Evolutionary conservation across 495 filamentous ascomycete genomes (phyloP).

Genomic region (Parmelia sp.): DNA sequence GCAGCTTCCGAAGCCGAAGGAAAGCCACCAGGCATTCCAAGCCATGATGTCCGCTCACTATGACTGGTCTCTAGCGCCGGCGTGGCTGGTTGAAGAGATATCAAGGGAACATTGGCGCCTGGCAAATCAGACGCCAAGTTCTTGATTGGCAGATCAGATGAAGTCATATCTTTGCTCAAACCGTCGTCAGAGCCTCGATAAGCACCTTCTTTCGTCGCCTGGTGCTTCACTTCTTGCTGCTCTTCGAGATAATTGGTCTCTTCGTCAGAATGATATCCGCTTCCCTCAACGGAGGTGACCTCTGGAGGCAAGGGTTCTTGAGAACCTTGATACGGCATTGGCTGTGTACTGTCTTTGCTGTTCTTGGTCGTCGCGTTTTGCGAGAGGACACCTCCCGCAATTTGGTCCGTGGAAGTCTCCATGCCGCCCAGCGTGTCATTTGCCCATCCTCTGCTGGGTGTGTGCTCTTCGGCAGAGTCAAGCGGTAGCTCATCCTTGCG

Average conservation of each 20-base stretch:
- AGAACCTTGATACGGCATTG: constrained; percentile 24
- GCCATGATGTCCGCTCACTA: constrained; percentile 28
- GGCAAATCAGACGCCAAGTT: background rate
- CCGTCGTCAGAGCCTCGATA: background rate
- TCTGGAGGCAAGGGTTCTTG: constrained; percentile 59
- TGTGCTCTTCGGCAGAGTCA: constrained; percentile 17
- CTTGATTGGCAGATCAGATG: background rate
- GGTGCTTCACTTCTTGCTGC: background rate
- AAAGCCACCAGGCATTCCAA: constrained; percentile 36
- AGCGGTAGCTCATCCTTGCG: constrained; percentile 31
- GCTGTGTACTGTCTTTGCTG: constrained; percentile 33
- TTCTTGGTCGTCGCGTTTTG: constrained; percentile 44
- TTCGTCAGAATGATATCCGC: constrained; percentile 45
- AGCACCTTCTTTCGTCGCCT: constrained; percentile 1
- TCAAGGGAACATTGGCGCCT: constrained; percentile 35
- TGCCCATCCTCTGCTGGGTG: constrained; percentile 1
- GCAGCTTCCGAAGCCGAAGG: constrained; percentile 9
- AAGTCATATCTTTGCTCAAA: background rate
- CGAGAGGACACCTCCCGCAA: constrained; percentile 53
- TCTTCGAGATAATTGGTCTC: constrained; percentile 13
- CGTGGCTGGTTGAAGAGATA: constrained; percentile 43
- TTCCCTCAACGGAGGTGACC: constrained; percentile 59
- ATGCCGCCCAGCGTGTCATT: constrained; percentile 11
- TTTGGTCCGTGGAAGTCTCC: constrained; percentile 44
- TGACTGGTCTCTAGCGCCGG: constrained; percentile 37